A percentile compares a stretch with the other conserved stretches of the same genome.
Evolutionary conservation across 2,329 filamentous ascomycete species (phyloP).

Genomic region (Fusarium udum): DNA sequence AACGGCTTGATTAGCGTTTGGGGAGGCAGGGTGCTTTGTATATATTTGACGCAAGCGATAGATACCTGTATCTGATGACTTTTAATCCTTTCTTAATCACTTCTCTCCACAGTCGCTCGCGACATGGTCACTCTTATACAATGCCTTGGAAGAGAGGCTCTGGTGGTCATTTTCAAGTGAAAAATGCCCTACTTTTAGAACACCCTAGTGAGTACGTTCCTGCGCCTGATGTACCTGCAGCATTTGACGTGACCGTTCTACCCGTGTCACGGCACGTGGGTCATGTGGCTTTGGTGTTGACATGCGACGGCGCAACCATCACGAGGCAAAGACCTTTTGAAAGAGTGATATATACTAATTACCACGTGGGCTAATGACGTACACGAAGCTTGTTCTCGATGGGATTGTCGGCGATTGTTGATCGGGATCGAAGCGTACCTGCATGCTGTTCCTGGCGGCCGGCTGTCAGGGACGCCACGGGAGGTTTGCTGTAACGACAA

Average conservation of each 20-base stretch:
- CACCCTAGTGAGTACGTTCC: slow-evolving; percentile 31
- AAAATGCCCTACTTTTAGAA: slow-evolving; percentile 37
- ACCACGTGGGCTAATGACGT: slow-evolving; percentile 40
- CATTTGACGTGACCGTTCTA: slow-evolving; percentile 34
- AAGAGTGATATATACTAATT: slow-evolving; percentile 2
- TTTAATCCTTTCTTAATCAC: slow-evolving; percentile 41
- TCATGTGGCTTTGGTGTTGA: slow-evolving; percentile 42
- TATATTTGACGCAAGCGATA: slow-evolving; percentile 53
- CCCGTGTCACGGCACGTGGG: slow-evolving; percentile 40
- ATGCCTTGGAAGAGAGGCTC: slow-evolving; percentile 11
- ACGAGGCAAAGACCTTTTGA: slow-evolving; percentile 23
- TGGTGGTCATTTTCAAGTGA: slow-evolving; percentile 37
- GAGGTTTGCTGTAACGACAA: slow-evolving; percentile 23
- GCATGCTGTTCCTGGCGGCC: slow-evolving; percentile 32
- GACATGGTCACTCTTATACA: slow-evolving; percentile 32
- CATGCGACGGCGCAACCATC: slow-evolving; percentile 35
- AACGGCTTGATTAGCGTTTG: slow-evolving; percentile 52
- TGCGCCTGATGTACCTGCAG: slow-evolving; percentile 41
- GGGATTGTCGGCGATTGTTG: slow-evolving; percentile 17
- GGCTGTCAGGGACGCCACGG: slow-evolving; percentile 27
- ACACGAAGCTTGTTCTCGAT: slow-evolving; percentile 1
- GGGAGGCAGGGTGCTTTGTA: slow-evolving; percentile 49
- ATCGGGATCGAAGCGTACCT: slow-evolving; percentile 24
- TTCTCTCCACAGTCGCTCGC: slow-evolving; percentile 10
- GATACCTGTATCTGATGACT: slow-evolving; percentile 52